A percentile compares a stretch with the other conserved stretches of the same genome.
Conservation (phyloP, 192 early-diverging fungal genomes). For the Coemansia sp. region DNA sequence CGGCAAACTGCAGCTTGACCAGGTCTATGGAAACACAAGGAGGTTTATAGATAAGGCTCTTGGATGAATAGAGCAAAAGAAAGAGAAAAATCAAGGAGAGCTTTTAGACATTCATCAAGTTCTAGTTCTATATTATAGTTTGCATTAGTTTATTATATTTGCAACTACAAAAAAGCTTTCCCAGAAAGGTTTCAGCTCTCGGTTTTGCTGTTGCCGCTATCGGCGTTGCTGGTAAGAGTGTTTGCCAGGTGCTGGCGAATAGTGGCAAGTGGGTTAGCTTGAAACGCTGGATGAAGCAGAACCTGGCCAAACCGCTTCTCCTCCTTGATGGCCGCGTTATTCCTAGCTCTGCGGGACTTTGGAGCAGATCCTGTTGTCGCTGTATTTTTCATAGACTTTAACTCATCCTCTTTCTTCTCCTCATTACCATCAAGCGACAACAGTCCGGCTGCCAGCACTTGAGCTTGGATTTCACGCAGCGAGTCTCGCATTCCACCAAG, state of each 20-base stretch:
- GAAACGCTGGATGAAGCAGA: conserved; percentile 69
- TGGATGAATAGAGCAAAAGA: background rate
- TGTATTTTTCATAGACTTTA: background rate
- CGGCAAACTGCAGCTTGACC: conserved; percentile 21
- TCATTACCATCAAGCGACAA: conserved; percentile 12
- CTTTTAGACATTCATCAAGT: no score
- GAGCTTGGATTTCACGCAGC: conserved; percentile 30
- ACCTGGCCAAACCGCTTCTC: conserved; percentile 75
- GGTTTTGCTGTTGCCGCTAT: background rate
- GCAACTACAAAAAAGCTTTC: no score
- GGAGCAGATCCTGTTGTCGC: background rate
- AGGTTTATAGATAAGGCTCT: conserved; percentile 6
- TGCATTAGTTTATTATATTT: no score
- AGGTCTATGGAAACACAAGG: conserved; percentile 11
- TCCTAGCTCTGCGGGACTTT: conserved; percentile 56
- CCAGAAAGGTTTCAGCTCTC: background rate
- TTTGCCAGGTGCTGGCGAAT: conserved; percentile 76
- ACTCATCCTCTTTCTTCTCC: background rate
- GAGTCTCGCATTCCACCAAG: conserved; percentile 54
- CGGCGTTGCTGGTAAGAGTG: conserved; percentile 44
- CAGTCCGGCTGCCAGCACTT: conserved; percentile 20
- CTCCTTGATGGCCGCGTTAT: conserved; percentile 66
- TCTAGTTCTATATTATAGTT: background rate
- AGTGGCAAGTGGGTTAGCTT: conserved; percentile 67
- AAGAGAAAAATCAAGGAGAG: background rate